phyloP scores from a whole-genome alignment of 208 protist genomes.

The Acanthamoeba royreba region DNA sequence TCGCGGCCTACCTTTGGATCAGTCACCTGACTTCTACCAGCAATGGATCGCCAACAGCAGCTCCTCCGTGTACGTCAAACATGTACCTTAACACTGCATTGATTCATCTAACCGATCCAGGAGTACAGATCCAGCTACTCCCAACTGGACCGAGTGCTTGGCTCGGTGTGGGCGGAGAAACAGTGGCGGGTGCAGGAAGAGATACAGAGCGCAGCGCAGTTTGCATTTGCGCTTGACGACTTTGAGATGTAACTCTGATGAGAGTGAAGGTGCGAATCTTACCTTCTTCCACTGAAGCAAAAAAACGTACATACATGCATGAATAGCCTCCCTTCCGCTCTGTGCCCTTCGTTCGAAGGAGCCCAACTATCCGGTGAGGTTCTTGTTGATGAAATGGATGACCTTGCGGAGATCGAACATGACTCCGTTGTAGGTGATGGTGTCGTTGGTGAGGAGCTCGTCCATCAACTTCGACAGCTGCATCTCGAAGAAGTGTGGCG shows the following conservation, averaged over 20 bases:
- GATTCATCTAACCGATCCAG: too few species aligned
- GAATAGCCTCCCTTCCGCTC: too few species aligned
- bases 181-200: too few species aligned
- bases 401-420: slow-evolving; percentile 39
- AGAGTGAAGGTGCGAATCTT: too few species aligned
- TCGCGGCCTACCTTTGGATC: neutral
- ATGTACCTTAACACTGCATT: too few species aligned
- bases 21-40: neutral
- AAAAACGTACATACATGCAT: too few species aligned
- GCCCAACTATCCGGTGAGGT: neutral
- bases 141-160: neutral
- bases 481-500: slow-evolving; percentile 39
- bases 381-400: slow-evolving; percentile 43
- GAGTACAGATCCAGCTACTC: neutral
- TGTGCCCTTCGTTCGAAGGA: too few species aligned
- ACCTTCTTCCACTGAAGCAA: too few species aligned
- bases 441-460: slow-evolving; percentile 28
- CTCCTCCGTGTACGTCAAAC: neutral
- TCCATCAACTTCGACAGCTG: slow-evolving; percentile 42
- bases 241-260: too few species aligned
- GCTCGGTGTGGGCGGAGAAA: neutral
- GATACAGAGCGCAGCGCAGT: neutral
- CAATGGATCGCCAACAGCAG: neutral
- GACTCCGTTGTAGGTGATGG: slow-evolving; percentile 24
- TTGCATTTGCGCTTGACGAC: too few species aligned